Conservation (phyloP, 306 rosid genomes). For the Vicia villosa region DNA sequence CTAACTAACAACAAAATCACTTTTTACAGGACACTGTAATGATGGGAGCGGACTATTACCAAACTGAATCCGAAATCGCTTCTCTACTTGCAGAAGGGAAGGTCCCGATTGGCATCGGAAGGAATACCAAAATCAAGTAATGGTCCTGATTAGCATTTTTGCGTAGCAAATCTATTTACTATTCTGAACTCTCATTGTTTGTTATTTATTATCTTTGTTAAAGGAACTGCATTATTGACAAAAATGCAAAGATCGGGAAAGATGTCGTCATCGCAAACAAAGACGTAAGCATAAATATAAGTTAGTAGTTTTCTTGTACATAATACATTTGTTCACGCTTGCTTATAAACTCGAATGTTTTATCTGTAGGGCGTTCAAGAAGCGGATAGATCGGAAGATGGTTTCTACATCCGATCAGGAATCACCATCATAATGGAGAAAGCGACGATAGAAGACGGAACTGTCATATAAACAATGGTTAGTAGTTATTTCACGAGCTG, state of each 20-base stretch:
- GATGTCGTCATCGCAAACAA: slow-evolving; percentile 67
- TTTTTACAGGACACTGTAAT: slow-evolving; percentile 72
- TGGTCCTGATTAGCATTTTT: not conserved
- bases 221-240: slow-evolving; percentile 91
- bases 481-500: slow-evolving; percentile 7
- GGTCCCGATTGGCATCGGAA: slow-evolving; percentile 92
- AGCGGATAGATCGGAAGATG: slow-evolving; percentile 83
- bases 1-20: slow-evolving; percentile 10
- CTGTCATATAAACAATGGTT: slow-evolving; percentile 52
- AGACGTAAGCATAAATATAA: slow-evolving; percentile 57
- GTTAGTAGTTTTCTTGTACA: not conserved
- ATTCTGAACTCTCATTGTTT: slow-evolving; percentile 27
- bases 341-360: slow-evolving; percentile 16
- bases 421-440: slow-evolving; percentile 76
- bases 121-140: slow-evolving; percentile 84
- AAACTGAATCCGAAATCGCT: slow-evolving; percentile 94
- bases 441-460: slow-evolving; percentile 71
- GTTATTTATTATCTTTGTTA: slow-evolving; percentile 24
- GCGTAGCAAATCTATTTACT: not conserved
- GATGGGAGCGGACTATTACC: slow-evolving; percentile 96
- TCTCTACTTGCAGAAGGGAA: slow-evolving; percentile 72
- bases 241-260: slow-evolving; percentile 86
- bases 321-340: not conserved
- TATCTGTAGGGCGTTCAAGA: slow-evolving; percentile 71
- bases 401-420: slow-evolving; percentile 85